These are phyloP conservation scores for Paracamarosporium sp. DNA, from an alignment of 2,329 filamentous ascomycete species.

Conservation along the genomic window DNA sequence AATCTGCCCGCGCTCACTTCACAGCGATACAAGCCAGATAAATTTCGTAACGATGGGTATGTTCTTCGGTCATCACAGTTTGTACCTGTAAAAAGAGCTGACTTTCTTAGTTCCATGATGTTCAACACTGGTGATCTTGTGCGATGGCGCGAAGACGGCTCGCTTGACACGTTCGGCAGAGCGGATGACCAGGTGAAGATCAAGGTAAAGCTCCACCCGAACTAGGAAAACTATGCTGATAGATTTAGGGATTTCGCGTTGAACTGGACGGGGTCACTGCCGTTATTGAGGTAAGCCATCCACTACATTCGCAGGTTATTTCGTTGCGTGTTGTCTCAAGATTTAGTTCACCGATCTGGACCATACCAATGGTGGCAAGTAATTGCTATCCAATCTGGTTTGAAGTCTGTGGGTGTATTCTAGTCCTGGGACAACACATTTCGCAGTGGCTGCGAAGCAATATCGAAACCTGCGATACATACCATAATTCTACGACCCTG, in stretches of 20 bases:
- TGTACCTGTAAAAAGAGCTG: not conserved
- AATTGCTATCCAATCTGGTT: not conserved
- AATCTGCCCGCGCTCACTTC: constrained; percentile 60
- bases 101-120: constrained; percentile 50
- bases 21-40: constrained; percentile 58
- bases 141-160: constrained; percentile 61
- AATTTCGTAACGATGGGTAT: constrained; percentile 60
- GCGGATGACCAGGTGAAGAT: constrained; percentile 69
- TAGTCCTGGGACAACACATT: not conserved
- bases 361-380: too few relatives aligned
- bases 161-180: constrained; percentile 62
- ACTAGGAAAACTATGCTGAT: not conserved
- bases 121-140: constrained; percentile 68
- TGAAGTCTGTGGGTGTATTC: not conserved
- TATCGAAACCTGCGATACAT: too few relatives aligned
- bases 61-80: not conserved
- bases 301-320: not conserved
- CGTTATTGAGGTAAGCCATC: constrained; percentile 27
- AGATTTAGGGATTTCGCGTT: constrained; percentile 61
- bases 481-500: not conserved
- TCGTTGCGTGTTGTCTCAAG: not conserved
- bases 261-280: constrained; percentile 64
- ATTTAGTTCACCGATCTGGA: not conserved
- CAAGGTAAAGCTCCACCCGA: constrained; percentile 42
- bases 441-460: not conserved